Base-by-base conservation (phyloP, 352 stramenopile genomes). In the Globisporangium takayamanum region DNA sequence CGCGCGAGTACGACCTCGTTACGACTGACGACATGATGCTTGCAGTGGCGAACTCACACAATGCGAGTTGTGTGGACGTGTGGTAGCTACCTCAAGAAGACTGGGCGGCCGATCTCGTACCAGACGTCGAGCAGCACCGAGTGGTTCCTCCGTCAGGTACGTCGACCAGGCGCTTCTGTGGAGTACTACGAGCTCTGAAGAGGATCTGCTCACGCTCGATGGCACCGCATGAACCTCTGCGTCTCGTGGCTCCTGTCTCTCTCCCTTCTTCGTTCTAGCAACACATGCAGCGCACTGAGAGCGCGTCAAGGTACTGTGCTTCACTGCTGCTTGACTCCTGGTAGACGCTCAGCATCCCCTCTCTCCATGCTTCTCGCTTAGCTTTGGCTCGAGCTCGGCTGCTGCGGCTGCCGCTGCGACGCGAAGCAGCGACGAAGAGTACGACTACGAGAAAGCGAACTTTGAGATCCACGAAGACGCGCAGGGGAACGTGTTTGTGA, bases 401-500 rank as follows among this genome's bases (percentile, higher is more conserved):
- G 39, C 28, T 11, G 12, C 36, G 15, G 28, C 25, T 14, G 33
- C 36, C 1, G 33, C 36, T 26, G 56, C 47, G 2, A 37, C 15
- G 5, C 57, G 49, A 6, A 62, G 16, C n/a, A 50, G 26, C n/a
- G 84, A 94, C 50, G 84, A 94, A 47, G 79, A 87, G 37, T 85
- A 91, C 46, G 84, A 94, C 60, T 92, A 94, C 56, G 81, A 94
- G 47, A 90, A 87, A 71, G 89, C 88, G 53, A 92, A 90, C 55
- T 94, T 95, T 52, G 87, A 97, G 60, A 97, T 98, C 39, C 89
- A 96, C 52, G 92, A 98, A 62, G 92, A 98, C 57, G 80, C 84
- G 6, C 82, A 96, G 59, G 91, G 92, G 2, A 83, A 91, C 25
- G 92, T 98, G 25, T 97, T 96, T 48, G 89, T 97, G n/a, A 97